Conservation (phyloP, 345 rosid species). For the Brassica rapa region DNA sequence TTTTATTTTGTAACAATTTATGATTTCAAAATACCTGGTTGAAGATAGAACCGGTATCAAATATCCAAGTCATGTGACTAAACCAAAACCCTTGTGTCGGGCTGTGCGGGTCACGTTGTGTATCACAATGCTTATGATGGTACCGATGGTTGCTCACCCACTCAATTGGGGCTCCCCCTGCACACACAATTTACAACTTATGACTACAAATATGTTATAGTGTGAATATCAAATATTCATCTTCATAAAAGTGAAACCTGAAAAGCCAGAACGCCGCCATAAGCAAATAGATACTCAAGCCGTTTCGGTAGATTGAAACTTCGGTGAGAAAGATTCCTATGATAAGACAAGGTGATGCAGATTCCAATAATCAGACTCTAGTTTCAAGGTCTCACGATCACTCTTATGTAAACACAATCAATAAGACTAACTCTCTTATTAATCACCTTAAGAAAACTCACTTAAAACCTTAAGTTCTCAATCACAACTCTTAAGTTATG, state of each 20-base stretch:
- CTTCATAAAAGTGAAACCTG: constrained; percentile 46
- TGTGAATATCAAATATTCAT: neutral
- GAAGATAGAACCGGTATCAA: constrained; percentile 45
- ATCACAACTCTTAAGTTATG: too few relatives aligned
- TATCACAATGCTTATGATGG: constrained; percentile 73
- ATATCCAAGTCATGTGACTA: constrained; percentile 70
- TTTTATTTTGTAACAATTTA: neutral
- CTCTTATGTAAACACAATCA: too few relatives aligned
- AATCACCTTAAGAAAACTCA: too few relatives aligned
- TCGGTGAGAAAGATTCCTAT: constrained; percentile 63
- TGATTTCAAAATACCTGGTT: constrained; percentile 44
- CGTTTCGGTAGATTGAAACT: constrained; percentile 73
- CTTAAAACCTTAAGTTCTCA: too few relatives aligned
- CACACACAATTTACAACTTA: neutral
- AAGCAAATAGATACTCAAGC: constrained; percentile 78
- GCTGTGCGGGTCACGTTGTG: constrained; percentile 81
- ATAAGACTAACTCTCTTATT: too few relatives aligned
- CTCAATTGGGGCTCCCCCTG: constrained; percentile 60
- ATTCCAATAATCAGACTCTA: constrained; percentile 41
- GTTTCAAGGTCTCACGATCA: too few relatives aligned
- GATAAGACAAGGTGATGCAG: constrained; percentile 66
- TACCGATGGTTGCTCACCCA: constrained; percentile 35
- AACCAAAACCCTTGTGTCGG: constrained; percentile 84
- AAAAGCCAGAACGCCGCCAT: constrained; percentile 61
- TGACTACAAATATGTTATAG: neutral